A percentile compares a stretch with the other conserved stretches of the same genome.
Conservation (phyloP, 2,329 filamentous ascomycete genomes). For the Penicillium sp. region DNA sequence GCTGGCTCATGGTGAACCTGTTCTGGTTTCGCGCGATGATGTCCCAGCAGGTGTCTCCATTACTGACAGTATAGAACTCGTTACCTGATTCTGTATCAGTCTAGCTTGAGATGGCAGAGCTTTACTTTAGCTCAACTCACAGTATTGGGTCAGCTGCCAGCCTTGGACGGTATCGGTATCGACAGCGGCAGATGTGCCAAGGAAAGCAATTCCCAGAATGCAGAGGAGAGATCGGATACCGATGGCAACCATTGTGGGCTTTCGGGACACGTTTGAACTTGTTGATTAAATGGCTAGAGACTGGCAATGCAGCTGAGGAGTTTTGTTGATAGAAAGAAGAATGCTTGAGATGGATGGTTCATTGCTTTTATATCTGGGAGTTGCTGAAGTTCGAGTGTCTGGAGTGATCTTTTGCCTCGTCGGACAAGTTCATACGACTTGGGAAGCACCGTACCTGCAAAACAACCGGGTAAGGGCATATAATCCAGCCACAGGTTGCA, state of each 20-base stretch:
- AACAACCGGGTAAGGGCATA: neutral
- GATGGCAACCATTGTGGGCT: constrained; percentile 6
- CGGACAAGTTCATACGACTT: constrained; percentile 1
- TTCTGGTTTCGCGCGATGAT: constrained; percentile 19
- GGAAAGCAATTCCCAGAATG: constrained; percentile 2
- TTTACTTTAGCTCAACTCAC: neutral
- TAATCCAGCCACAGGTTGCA: constrained; percentile 10
- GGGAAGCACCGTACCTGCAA: neutral
- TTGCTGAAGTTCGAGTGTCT: neutral
- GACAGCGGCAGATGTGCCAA: constrained; percentile 1
- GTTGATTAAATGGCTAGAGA: neutral
- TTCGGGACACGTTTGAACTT: neutral
- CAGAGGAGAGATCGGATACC: constrained; percentile 1
- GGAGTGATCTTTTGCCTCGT: neutral
- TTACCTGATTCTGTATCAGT: constrained; percentile 13
- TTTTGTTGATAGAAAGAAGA: neutral
- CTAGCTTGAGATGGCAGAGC: neutral
- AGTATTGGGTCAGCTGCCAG: neutral
- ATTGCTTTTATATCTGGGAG: neutral
- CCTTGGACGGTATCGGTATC: neutral
- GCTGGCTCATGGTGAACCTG: constrained; percentile 21
- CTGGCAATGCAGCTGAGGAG: neutral
- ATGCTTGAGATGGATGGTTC: neutral
- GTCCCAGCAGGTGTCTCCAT: constrained; percentile 27
- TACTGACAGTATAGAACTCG: constrained; percentile 16